Evolutionary conservation across 2,329 filamentous ascomycete species (phyloP), one percentile per base, ranked within the genome.

Genomic region (Penicillium sp.): DNA sequence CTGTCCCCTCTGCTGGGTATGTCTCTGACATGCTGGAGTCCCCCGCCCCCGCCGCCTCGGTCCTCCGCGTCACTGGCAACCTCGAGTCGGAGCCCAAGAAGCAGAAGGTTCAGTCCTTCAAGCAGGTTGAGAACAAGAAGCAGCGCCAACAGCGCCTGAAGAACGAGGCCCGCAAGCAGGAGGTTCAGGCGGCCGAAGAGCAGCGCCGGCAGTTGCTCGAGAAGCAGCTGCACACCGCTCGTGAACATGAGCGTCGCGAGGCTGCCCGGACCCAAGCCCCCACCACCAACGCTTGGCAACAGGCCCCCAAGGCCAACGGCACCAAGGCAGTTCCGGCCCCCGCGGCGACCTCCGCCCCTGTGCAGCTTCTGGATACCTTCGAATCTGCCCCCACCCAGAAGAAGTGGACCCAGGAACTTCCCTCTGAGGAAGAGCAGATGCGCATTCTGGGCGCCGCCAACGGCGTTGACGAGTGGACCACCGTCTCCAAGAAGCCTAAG

Each of bases 11-110:
- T 27, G 82, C 84, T 58, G 86, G 84, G 54, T 90, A 90, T 71
- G 86, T 97, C 56, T 89, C 89, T 54, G 93, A 97, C 76, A 98
- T 98, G 93, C 87, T 98, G 16, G 92, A 96, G 76, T 81, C 89
- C 49, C 77, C 84, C 44, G 75, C 84, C 3, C 73, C 86, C 39
- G 89, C 86, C 53, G 89, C 91, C 24, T 87, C 87, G 0, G 86
- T 96, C 48, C 81, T 97, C 60, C 90, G 90, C 60, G 81, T 98
- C 62, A 95, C 89, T 54, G 87, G 87, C 72, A 84, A 76, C 68
- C 83, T 77, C 72, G 86, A 82, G 77, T 77, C 79, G 21, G 74
- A 76, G 62, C 75, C 77, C 71, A 84, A 88, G 77, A 87, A 87
- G 77, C 80, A 84, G 67, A 77, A 81, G 64, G 59, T 71, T 52